A percentile compares a stretch with the other conserved stretches of the same genome.
phyloP scores from a whole-genome alignment of 257 asterid genomes.

The Prunella vulgaris region DNA sequence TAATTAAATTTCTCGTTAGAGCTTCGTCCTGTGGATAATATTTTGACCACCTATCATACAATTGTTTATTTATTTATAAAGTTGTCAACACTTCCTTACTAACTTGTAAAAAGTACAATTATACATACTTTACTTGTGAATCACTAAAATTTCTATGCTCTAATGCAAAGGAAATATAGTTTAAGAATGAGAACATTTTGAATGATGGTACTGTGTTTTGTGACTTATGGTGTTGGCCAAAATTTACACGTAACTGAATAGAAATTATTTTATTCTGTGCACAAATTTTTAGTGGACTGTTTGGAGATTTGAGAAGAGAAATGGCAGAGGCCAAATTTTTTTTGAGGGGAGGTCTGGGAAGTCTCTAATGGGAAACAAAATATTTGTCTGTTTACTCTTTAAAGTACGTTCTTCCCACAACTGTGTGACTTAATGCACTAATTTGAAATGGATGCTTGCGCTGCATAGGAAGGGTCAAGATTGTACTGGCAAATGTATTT shows the following conservation, averaged over 20 bases:
- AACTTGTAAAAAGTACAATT: not conserved
- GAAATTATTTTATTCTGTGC: not conserved
- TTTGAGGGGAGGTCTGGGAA: not conserved
- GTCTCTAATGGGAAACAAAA: not conserved
- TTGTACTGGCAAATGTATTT: not conserved
- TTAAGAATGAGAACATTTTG: not conserved
- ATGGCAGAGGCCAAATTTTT: not conserved
- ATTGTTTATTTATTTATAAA: not conserved
- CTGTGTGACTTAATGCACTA: not conserved
- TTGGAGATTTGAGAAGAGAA: not conserved
- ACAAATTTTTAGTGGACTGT: not conserved
- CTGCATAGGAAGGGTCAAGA: not conserved
- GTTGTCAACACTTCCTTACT: not conserved
- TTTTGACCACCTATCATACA: not conserved
- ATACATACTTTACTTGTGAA: not conserved
- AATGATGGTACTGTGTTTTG: not conserved
- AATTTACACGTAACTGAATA: not conserved
- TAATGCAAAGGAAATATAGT: not conserved
- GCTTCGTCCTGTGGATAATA: not conserved
- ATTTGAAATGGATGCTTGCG: not conserved
- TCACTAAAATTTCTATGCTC: not conserved
- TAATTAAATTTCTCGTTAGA: not conserved
- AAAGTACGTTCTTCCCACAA: not conserved
- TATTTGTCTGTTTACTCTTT: not conserved
- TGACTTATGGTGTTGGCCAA: not conserved